A percentile compares a stretch with the other conserved stretches of the same genome.
Conservation (phyloP, 139 green algal species). For the Chlamydomonas urium region DNA sequence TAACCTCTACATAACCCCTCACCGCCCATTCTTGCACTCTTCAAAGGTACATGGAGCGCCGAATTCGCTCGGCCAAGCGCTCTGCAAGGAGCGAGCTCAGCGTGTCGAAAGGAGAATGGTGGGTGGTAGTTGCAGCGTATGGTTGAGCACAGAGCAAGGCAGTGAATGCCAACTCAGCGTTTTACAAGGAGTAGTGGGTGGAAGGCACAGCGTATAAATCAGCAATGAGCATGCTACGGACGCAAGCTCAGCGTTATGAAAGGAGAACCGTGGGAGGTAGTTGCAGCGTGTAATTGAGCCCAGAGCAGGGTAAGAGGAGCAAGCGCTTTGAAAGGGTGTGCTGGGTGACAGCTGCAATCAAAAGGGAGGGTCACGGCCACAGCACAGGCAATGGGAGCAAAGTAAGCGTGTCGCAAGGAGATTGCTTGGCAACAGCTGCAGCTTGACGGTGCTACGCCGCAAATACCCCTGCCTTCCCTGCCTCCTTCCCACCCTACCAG, state of each 20-base stretch:
- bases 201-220: background rate
- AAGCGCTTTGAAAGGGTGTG: no score
- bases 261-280: no score
- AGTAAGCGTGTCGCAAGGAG: background rate
- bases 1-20: no score
- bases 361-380: no score
- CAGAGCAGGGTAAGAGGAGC: no score
- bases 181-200: background rate
- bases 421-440: background rate
- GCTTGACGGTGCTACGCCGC: background rate
- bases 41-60: conserved; percentile 40
- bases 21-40: conserved; percentile 7
- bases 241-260: background rate
- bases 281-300: background rate
- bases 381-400: no score
- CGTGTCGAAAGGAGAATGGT: conserved; percentile 75
- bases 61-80: conserved; percentile 69
- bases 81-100: conserved; percentile 71
- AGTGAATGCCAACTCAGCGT: background rate
- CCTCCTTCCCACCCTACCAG: background rate
- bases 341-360: no score
- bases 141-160: background rate
- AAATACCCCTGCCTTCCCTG: no score
- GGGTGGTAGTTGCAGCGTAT: background rate
- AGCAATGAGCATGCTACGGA: background rate